phyloP scores from a whole-genome alignment of 108 stramenopile genomes.

The Fragilariopsis cylindrus region DNA sequence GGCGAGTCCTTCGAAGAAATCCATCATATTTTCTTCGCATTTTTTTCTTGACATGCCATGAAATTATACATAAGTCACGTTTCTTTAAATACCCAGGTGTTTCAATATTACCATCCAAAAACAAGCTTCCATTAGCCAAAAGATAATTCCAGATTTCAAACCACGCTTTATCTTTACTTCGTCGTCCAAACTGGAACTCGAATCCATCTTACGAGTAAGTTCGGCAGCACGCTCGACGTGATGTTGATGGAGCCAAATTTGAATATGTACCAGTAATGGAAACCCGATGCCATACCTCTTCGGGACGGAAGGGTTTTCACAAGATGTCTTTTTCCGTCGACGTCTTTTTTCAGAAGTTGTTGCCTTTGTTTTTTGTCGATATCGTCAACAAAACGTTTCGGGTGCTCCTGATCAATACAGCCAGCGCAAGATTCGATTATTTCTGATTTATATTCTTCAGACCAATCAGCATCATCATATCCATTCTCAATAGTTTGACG shows the following conservation, averaged over 20 bases:
- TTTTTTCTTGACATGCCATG: constrained; percentile 9
- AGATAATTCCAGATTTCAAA: constrained; percentile 23
- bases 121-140: constrained; percentile 15
- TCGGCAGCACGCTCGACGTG: constrained; percentile 12
- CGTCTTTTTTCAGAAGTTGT: constrained; percentile 2
- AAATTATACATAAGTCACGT: constrained; percentile 31
- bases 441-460: constrained; percentile 14
- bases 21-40: constrained; percentile 19
- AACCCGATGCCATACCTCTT: constrained; percentile 11
- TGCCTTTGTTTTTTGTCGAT: not conserved
- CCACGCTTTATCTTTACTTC: constrained; percentile 23
- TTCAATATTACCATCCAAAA: constrained; percentile 26
- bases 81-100: constrained; percentile 17
- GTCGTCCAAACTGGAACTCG: constrained; percentile 13
- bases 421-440: constrained; percentile 21
- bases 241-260: constrained; percentile 16
- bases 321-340: not conserved
- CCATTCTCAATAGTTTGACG: constrained; percentile 20
- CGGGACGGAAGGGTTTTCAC: not conserved
- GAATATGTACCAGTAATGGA: constrained; percentile 27
- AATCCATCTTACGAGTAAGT: constrained; percentile 25
- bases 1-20: constrained; percentile 22
- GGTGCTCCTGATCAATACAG: constrained; percentile 23
- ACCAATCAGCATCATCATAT: constrained; percentile 4
- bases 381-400: constrained; percentile 9